Evolutionary conservation across 2,329 filamentous ascomycete genomes (phyloP), one percentile per base, ranked within the genome.

Genomic region (Phyllosticta paracitricarpa): DNA sequence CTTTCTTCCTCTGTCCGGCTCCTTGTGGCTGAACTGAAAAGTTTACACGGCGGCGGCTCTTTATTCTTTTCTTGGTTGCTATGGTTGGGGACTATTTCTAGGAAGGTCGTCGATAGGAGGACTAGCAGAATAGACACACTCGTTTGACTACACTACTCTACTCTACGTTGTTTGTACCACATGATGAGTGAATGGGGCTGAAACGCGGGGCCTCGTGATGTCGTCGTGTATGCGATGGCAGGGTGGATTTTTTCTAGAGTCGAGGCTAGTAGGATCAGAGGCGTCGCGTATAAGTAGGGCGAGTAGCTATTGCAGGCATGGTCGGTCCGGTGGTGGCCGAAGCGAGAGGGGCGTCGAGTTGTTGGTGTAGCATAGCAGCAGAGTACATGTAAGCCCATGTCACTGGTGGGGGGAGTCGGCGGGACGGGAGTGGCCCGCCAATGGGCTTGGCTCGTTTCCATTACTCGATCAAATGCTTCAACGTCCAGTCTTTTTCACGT

Each of bases 391-490:
- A n/a, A 48, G 40, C 40, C 19, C 40, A n/a, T 48, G 40, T 48
- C 40, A 48, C 40, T 30, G n/a, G 19, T 30, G n/a, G 19, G 19
- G 33, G 24, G 5, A 14, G 54, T 19, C 22, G 35, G 26, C 40
- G 51, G 54, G 52, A 61, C 40, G 58, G 14, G 12, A 26, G 10
- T 51, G 54, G 58, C 40, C 40, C 40, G 54, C 54, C 35, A 61
- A 61, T 61, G 52, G 33, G 53, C 54, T 54, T 61, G 53, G 58
- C 53, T 48, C 58, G 60, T 62, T 62, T 62, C 60, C 56, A 62
- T 62, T 62, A 62, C 60, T 62, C 60, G 60, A 62, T 62, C 60
- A 61, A 61, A 53, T 61, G 59, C 40, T 48, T 48, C 40, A 57
- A 57, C 59, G 33, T 51, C 54, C 54, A 57, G 55, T 51, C 59